A percentile compares a stretch with the other conserved stretches of the same genome.
Conservation (phyloP, 2,329 filamentous ascomycete species). For the Delphinella strobiligena region DNA sequence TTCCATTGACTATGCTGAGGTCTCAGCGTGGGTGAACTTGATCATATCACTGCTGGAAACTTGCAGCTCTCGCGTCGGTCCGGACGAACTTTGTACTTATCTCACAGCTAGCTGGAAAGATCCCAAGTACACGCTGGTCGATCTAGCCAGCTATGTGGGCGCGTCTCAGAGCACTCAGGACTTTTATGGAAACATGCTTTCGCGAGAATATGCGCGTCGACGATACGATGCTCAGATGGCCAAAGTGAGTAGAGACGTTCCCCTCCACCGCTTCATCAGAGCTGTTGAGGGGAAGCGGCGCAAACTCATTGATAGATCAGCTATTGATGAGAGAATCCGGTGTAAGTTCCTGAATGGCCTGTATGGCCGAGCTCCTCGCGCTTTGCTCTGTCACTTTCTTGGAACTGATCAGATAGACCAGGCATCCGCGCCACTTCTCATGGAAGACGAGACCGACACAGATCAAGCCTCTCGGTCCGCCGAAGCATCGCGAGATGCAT, state of each 20-base stretch:
- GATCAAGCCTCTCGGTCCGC: no score
- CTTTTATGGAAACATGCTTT: neutral
- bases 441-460: no score
- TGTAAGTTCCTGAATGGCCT: neutral
- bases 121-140: neutral
- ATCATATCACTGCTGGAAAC: neutral
- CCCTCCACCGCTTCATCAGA: neutral
- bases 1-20: neutral
- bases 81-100: neutral
- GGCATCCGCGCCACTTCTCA: no score
- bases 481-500: no score
- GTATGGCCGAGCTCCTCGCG: no score
- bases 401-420: no score
- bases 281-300: neutral
- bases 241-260: neutral
- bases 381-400: no score
- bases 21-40: neutral
- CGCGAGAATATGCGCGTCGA: neutral
- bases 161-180: neutral
- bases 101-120: neutral
- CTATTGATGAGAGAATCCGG: neutral
- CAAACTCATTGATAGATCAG: neutral
- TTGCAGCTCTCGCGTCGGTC: neutral
- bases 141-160: neutral
- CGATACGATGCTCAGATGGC: neutral